Base-by-base conservation (phyloP, 768 basidiomycete species). In the Lanmaoa rubissima region DNA sequence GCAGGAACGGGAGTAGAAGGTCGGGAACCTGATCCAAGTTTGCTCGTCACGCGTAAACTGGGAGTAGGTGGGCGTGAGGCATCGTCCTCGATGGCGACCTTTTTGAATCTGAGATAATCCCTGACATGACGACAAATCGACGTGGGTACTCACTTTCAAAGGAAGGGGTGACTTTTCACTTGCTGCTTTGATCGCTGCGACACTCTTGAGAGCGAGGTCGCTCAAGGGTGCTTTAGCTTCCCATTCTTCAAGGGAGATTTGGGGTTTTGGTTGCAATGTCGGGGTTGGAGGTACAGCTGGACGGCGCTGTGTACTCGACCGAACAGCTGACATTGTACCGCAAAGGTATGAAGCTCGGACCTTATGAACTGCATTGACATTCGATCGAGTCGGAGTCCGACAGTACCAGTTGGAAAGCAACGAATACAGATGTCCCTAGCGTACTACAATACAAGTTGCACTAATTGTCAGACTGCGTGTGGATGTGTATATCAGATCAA, bases 161-260 rank as follows among this genome's bases (percentile, higher is more conserved):
- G 94, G 94, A 17, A 94, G 67, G 2, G 86, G 83, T 8, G 78
- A 70, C 31, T 76, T 72, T 66, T 87, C 85, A 55, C 79, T 82
- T 4, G 83, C 85, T 21, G 77, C 69, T 67, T 89, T 87, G 45
- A 95, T 66, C 10, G 74, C 69, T 10, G 76, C 76, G 19, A 96
- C 79, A 60, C 88, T 93, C 53, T 79, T 79, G 17, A 80, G 74
- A 65, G 91, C 87, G 12, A 80, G 65, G 44, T 95, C 88, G 32
- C 77, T 79, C 32, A 98, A 72, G 3, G 92, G 91, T 0, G 93
- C 84, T 61, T 83, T 88, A 0, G 83, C 72, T 63, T 97, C 94
- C 95, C 95, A 98, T 74, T 96, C 92, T 68, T 97, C 94, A 4
- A 96, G 77, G 41, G 78, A 86, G 36, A 92, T 76, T 1, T 75